phyloP scores from a whole-genome alignment of 2,329 filamentous ascomycete genomes.

The Fusarium setosum region DNA sequence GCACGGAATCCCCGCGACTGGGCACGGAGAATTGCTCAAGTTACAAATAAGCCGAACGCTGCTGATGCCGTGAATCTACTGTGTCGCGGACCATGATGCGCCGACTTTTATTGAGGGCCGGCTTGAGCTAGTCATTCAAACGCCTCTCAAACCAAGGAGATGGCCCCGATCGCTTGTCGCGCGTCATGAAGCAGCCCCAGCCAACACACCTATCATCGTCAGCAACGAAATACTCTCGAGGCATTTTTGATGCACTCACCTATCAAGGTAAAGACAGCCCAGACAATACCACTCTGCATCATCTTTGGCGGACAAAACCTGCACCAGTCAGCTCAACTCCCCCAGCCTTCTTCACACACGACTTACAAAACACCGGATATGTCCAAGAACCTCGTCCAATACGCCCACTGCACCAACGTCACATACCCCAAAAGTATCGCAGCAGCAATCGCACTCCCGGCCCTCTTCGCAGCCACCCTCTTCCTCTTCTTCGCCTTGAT shows the following conservation, averaged over 20 bases:
- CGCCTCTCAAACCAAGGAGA: too few species aligned
- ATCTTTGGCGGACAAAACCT: conserved; percentile 28
- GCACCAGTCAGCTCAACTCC: background rate
- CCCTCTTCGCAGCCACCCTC: conserved; percentile 10
- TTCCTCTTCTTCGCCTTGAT: conserved; percentile 14
- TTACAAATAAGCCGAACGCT: too few species aligned
- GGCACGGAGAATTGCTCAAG: too few species aligned
- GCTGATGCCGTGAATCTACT: too few species aligned
- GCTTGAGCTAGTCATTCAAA: too few species aligned
- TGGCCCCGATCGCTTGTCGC: too few species aligned
- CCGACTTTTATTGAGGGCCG: too few species aligned
- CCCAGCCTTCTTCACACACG: background rate
- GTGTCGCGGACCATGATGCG: too few species aligned
- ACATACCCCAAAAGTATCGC: conserved; percentile 27
- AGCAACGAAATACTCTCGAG: background rate
- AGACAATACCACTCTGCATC: conserved; percentile 16
- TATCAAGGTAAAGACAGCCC: conserved; percentile 14
- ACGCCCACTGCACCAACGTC: conserved; percentile 23
- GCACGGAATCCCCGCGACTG: too few species aligned
- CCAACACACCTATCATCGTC: conserved; percentile 16
- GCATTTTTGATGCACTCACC: conserved; percentile 5
- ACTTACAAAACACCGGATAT: conserved; percentile 35
- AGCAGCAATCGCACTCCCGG: conserved; percentile 11
- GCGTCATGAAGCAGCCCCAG: conserved; percentile 26
- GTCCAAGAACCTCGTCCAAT: conserved; percentile 33